Evolutionary conservation across 345 rosid genomes (phyloP).

Genomic region (Dipteronia dyeriana): DNA sequence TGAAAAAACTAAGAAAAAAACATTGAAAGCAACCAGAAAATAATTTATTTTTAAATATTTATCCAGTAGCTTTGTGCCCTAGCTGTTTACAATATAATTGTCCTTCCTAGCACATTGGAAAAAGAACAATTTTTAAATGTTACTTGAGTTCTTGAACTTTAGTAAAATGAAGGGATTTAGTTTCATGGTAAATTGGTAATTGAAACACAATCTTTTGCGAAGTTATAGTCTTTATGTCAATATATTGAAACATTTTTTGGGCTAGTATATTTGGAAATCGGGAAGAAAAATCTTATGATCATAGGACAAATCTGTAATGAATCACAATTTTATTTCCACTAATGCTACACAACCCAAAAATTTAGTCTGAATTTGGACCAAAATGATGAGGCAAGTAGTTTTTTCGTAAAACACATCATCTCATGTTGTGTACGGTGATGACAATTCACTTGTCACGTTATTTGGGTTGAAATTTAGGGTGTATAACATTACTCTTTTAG

Average conservation of each 20-base stretch:
- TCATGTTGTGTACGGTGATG: too few species aligned
- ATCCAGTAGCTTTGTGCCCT: background rate
- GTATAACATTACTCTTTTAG: too few species aligned
- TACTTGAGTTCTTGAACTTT: background rate
- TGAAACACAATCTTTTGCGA: background rate
- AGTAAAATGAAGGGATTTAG: background rate
- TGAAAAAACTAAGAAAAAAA: too few species aligned
- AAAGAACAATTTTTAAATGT: background rate
- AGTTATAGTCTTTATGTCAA: background rate
- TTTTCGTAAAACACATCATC: too few species aligned
- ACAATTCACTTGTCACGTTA: too few species aligned
- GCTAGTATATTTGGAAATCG: background rate
- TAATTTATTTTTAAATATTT: too few species aligned
- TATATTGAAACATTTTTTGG: background rate
- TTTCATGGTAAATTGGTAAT: background rate
- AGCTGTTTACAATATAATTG: background rate
- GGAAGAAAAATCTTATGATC: background rate
- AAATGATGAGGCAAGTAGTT: too few species aligned
- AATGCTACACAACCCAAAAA: too few species aligned
- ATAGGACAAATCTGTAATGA: background rate
- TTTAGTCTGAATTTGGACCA: too few species aligned
- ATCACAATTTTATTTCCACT: too few species aligned
- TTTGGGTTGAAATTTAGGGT: too few species aligned
- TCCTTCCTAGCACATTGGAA: background rate
- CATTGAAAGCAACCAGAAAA: too few species aligned